Percentiles rank a stretch among this genome's conserved stretches.
Evolutionary conservation across 495 filamentous ascomycete species (phyloP).

Genomic region (Penicillium egyptiacum): DNA sequence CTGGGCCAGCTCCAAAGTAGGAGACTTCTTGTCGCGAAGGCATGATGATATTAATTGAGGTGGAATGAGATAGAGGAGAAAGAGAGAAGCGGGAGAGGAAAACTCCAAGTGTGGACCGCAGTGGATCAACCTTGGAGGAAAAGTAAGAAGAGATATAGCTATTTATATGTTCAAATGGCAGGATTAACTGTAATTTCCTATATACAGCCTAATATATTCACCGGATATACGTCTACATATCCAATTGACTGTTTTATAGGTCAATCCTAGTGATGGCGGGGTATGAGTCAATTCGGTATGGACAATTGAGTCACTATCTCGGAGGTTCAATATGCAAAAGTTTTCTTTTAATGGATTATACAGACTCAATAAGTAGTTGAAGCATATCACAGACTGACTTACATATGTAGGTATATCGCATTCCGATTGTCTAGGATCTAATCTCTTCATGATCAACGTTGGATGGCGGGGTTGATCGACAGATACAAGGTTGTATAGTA

Average conservation of each 20-base stretch:
- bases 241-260: conserved; percentile 3
- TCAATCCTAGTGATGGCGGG: conserved; percentile 1
- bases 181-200: not conserved
- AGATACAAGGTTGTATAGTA: not conserved
- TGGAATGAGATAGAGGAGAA: conserved; percentile 6
- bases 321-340: not conserved
- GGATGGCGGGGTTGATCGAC: conserved; percentile 1
- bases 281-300: conserved; percentile 11
- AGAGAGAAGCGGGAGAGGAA: conserved; percentile 18
- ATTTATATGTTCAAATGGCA: not conserved
- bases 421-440: not conserved
- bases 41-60: conserved; percentile 18
- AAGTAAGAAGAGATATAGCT: not conserved
- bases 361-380: not conserved
- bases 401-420: not conserved
- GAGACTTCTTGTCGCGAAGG: conserved; percentile 57
- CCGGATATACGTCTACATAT: not conserved
- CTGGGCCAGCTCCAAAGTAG: conserved; percentile 88
- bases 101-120: conserved; percentile 24
- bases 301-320: not conserved
- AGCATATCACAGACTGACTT: not conserved
- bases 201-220: not conserved
- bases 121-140: conserved; percentile 25
- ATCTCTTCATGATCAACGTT: not conserved
- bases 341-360: not conserved